Base-by-base conservation (phyloP, 2,329 filamentous ascomycete genomes). In the Parafenestella ontariensis region DNA sequence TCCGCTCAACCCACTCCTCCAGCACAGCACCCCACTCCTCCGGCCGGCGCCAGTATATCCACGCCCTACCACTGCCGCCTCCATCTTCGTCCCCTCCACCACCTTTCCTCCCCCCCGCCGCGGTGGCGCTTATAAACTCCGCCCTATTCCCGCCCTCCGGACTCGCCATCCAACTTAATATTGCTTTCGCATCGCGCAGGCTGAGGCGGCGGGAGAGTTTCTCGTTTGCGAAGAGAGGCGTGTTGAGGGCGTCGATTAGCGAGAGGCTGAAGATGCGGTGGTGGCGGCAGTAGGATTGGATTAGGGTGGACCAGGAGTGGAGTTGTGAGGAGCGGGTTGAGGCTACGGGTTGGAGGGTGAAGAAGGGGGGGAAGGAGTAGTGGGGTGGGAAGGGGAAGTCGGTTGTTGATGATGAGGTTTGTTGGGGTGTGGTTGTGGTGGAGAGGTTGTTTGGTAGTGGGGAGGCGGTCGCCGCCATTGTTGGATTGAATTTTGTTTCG, bases 11-110 rank as follows among this genome's bases (percentile, higher is more conserved):
- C 87, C 92, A 98, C 39, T 81, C 84, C 74, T 89, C 89, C 37
- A 98, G 79, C 55, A 88, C 72, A 29, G 83, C 85, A 2, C 92
- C 95, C 94, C 95, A 99, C 79, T 98, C 94, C 71, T 96, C 91
- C 0, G 90, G 89, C 68, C 86, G 89, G 59, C 86, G 85, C 94
- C 94, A 98, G 79, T 88, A 96, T 2, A 97, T 79, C 83, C 88
- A 94, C 17, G 87, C 67, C 59, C 58, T 61, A 8, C 49, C 77
- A 74, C n/a, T n/a, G n/a, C n/a, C n/a, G n/a, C n/a, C n/a, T n/a
- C n/a, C n/a, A n/a, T 40, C 69, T 58, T 64, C 71, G 61, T 63
- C 63, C 26, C 68, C 69, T 1, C 61, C 31, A n/a, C 74, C 53
- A 46, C 73, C 52, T 37, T 66, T 21, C 47, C 56, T 1, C 46